Evolutionary conservation across 371 early-diverging fungal species (phyloP), one percentile per base, ranked within the genome.

Genomic region (Gilbertella persicaria): DNA sequence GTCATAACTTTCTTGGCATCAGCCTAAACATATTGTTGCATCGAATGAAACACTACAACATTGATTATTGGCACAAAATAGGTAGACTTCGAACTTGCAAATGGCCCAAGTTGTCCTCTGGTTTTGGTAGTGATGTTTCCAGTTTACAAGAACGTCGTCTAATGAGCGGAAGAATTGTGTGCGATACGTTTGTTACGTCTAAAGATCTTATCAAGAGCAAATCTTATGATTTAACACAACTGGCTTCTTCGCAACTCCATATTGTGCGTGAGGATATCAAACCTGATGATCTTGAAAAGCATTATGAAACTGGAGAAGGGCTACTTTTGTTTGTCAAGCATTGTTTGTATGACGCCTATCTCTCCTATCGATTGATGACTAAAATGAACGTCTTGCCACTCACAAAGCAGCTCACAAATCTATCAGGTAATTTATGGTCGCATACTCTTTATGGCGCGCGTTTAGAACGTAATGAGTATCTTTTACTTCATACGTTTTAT

Each of bases 401-500:
- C 36, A 91, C 95, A 14, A 85, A 83, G 67, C 95, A 96, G 62
- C 71, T 98, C 47, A 95, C 98, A 4, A 80, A 78, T 9, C 59
- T 96, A 37, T 92, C 97, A 5, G 98, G 98, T 2, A 97, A 96
- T 62, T 53, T 95, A 39, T 97, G 96, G 97, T 69, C 88, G 2
- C 79, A 85, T 48, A 93, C 95, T 3, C 73, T 95, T 62, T 76
- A 83, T 36, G 97, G 97, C 17, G 90, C 86, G 19, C 83, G 97
- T 24, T 90, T 96, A 4, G 98, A 99, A 54, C 85, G 99, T 33
- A 99, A 97, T 66, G 99, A 99, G 68, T 96, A 86, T 60, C 79
- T 99, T 5, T 66, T 99, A n/a, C 73, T 99, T 29, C 99, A 99
- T 68, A 94, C 95, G 60, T 97, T 99, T 65, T 91, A 92, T 57